Percentiles rank a stretch among this genome's conserved stretches.
Conservation (phyloP, 2,329 filamentous ascomycete species). For the Diaporthe citriasiana region DNA sequence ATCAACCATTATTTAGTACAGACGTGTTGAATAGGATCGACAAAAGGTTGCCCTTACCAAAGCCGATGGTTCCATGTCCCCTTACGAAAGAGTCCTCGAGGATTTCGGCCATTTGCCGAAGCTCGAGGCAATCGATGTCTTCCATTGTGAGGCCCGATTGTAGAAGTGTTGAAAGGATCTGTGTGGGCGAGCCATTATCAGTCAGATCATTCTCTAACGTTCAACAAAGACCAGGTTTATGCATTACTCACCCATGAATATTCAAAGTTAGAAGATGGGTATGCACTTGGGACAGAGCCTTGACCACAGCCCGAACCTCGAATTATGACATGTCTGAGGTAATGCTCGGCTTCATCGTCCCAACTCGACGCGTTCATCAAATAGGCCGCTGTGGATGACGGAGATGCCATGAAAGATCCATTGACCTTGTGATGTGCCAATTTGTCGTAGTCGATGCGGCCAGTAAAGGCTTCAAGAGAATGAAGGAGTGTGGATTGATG, state of each 20-base stretch:
- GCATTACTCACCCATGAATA: not conserved
- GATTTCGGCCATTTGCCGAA: too few species aligned
- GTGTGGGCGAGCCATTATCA: too few species aligned
- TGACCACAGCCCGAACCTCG: not conserved
- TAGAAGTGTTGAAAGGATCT: not conserved
- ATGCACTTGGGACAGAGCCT: constrained; percentile 2
- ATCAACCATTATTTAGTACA: too few species aligned
- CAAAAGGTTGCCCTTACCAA: too few species aligned
- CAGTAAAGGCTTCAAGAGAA: constrained; percentile 15
- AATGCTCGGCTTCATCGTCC: constrained; percentile 5
- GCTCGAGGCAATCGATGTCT: too few species aligned
- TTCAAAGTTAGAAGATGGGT: not conserved
- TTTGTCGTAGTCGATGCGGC: constrained; percentile 2
- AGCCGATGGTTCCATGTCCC: too few species aligned
- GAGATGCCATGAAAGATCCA: constrained; percentile 19
- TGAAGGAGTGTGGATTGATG: not conserved
- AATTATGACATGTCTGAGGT: not conserved
- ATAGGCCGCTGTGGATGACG: constrained; percentile 5
- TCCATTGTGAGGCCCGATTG: too few species aligned
- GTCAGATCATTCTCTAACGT: too few species aligned
- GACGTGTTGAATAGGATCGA: too few species aligned
- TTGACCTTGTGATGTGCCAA: not conserved
- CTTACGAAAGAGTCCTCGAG: too few species aligned
- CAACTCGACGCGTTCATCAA: not conserved
- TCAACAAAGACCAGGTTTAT: too few species aligned